Evolutionary conservation across 2,329 filamentous ascomycete species (phyloP), one percentile per base, ranked within the genome.

Genomic region (Fusarium equiseti): DNA sequence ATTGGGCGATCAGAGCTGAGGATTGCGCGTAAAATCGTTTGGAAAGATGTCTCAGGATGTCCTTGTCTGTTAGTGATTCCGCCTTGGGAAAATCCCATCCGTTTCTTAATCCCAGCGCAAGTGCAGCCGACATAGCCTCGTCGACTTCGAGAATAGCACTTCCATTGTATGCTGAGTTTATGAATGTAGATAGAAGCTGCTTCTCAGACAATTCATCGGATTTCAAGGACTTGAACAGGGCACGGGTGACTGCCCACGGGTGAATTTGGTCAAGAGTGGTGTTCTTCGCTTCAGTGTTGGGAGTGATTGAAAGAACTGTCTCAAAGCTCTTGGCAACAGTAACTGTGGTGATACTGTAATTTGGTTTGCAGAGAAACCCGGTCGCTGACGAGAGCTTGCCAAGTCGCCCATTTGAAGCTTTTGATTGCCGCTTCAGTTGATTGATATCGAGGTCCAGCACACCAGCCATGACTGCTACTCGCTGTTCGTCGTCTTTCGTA

Each of bases 21-120:
- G 79, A 81, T 54, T 81, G 80, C 16, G 73, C 65, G 54, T 75
- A 82, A 46, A 81, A 81, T 15, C 72, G 73, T 11, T 72, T 64
- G 3, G 73, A 72, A 10, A 82, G 63, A 5, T 59, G 50, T 15
- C 71, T 60, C 26, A 82, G 56, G 5, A 68, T 74, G 8, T 54
- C 54, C 0, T 67, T 35, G 4, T 79, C 70, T 6, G 77, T 52
- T 2, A 81, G 67, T 5, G 66, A 69, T 3, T 72, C 73, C 2
- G 78, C 58, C 15, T 70, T 49, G 1, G 75, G 73, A 1, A 70
- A 35, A 1, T 38, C 70, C 13, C 64, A 65, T 9, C 68, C 63
- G 11, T 75, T 68, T 24, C 71, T 72, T 51, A 66, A 67, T 15
- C 72, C 70, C 61, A 78, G 70, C 5, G 75, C 73, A 32, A 82